Evolutionary conservation across 257 asterid genomes (phyloP).

Genomic region (Penstemon barbatus): DNA sequence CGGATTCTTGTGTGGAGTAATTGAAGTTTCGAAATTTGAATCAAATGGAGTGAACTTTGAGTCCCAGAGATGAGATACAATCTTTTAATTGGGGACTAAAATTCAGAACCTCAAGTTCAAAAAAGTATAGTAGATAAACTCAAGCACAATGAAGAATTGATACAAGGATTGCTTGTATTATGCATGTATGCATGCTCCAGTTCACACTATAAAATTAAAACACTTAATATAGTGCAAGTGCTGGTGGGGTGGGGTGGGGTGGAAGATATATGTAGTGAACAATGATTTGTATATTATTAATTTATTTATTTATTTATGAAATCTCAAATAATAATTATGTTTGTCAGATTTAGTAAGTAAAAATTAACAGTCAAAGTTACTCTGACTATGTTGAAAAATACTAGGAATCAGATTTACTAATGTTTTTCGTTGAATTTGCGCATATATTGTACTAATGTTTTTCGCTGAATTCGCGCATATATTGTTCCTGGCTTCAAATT

Average conservation of each 20-base stretch:
- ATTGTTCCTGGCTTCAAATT: too few species aligned
- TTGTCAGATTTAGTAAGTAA: conserved; percentile 10
- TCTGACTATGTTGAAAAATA: conserved; percentile 22
- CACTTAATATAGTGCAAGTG: too few species aligned
- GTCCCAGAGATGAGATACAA: conserved; percentile 23
- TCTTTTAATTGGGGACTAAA: conserved; percentile 8
- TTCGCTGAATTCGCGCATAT: too few species aligned
- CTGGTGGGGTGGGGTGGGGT: too few species aligned
- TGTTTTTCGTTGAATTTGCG: too few species aligned
- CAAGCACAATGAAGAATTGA: neutral
- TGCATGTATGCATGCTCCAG: neutral
- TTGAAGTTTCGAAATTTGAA: conserved; percentile 13
- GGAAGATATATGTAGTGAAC: neutral
- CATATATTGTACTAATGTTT: too few species aligned
- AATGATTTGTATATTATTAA: neutral
- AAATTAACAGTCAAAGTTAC: neutral
- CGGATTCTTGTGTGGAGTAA: conserved; percentile 3
- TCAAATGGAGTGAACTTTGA: conserved; percentile 11
- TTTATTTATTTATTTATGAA: conserved; percentile 2
- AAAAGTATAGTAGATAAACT: conserved; percentile 17
- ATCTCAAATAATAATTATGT: neutral
- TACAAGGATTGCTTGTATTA: neutral
- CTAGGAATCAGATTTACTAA: conserved; percentile 3
- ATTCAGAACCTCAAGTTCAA: conserved; percentile 4
- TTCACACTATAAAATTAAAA: too few species aligned